Conservation (phyloP, 495 filamentous ascomycete species). For the Penicillium psychrofluorescens region DNA sequence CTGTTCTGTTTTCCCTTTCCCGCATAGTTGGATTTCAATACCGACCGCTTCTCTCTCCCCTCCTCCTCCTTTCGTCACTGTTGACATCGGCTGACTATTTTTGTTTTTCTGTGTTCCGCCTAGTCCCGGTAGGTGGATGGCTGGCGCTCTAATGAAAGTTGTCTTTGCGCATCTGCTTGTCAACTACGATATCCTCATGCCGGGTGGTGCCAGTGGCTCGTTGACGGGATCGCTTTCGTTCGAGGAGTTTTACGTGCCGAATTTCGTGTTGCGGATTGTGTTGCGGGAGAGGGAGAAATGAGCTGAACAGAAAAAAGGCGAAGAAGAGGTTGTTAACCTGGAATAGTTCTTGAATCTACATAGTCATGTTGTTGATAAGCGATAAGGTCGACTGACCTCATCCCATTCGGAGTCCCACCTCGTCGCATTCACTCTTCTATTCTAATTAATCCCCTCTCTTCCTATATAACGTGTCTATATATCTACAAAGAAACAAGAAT, state of each 20-base stretch:
- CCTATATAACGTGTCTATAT: neutral
- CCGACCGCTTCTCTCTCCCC: neutral
- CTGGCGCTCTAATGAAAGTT: slow-evolving; percentile 45
- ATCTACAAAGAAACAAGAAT: no score
- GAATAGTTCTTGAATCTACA: neutral
- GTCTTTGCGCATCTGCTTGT: slow-evolving; percentile 40
- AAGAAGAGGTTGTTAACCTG: no score
- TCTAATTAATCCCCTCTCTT: neutral
- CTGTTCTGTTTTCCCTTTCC: neutral
- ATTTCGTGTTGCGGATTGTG: slow-evolving; percentile 14
- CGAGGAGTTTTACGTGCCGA: slow-evolving; percentile 21
- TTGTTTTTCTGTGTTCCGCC: neutral
- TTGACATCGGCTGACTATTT: slow-evolving; percentile 9
- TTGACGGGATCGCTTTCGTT: slow-evolving; percentile 17
- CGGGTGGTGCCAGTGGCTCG: slow-evolving; percentile 1
- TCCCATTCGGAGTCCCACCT: neutral
- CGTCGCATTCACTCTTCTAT: neutral
- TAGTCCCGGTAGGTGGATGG: slow-evolving; percentile 51
- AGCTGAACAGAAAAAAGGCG: no score
- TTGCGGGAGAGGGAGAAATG: slow-evolving; percentile 3
- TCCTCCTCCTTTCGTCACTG: neutral
- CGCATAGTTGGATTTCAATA: neutral
- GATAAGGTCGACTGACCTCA: neutral
- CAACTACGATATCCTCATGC: slow-evolving; percentile 38
- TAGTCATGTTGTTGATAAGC: neutral